Percentiles rank a stretch among this genome's conserved stretches.
phyloP scores from a whole-genome alignment of 129 eudicot species.

The Apium graveolens region DNA sequence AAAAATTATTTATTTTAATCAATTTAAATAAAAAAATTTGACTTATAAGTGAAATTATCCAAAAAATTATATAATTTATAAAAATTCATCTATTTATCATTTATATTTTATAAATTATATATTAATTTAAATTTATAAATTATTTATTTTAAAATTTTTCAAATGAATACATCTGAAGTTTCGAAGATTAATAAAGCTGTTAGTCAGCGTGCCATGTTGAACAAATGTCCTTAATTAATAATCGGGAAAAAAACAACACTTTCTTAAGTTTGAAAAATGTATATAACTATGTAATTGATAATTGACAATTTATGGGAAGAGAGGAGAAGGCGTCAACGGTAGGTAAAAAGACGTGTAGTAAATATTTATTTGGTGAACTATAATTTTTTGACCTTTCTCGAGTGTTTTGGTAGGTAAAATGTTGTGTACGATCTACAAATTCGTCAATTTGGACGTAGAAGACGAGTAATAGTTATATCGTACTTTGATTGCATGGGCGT shows the following conservation, averaged over 20 bases:
- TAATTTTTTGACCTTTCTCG: neutral
- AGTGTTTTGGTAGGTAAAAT: neutral
- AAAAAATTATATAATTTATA: too few relatives aligned
- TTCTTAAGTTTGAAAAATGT: neutral
- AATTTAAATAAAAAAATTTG: too few relatives aligned
- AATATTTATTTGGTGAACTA: neutral
- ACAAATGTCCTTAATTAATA: neutral
- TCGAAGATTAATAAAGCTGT: neutral
- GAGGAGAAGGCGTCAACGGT: neutral
- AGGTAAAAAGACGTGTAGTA: constrained; percentile 3
- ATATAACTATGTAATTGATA: neutral
- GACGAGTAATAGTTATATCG: neutral
- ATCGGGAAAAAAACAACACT: neutral
- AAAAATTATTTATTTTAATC: too few relatives aligned
- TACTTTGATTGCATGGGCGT: neutral
- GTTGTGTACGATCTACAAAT: neutral
- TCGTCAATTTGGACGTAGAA: neutral
- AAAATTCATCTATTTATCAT: too few relatives aligned
- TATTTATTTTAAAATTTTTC: too few relatives aligned
- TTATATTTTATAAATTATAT: too few relatives aligned
- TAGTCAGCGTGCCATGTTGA: neutral
- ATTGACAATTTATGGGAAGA: neutral
- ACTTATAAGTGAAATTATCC: too few relatives aligned
- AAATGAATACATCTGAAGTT: too few relatives aligned
- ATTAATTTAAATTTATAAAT: too few relatives aligned